Evolutionary conservation across 805 yeast genomes (phyloP).

Genomic region (Candida takata): DNA sequence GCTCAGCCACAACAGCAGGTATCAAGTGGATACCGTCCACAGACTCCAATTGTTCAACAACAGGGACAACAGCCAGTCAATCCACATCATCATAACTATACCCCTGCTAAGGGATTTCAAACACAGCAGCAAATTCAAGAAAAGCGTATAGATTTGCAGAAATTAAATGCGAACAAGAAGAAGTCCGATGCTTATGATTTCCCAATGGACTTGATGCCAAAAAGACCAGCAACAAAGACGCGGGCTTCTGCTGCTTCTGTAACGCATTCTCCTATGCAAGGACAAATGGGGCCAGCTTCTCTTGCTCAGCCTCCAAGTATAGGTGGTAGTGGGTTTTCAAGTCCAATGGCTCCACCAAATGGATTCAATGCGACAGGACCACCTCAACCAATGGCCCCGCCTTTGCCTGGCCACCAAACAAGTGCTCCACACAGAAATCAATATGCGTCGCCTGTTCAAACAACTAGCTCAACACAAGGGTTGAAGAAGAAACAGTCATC

Average conservation of each 20-base stretch:
- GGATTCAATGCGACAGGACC: not conserved
- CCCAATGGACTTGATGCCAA: constrained; percentile 48
- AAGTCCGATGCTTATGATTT: constrained; percentile 76
- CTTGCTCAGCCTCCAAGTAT: constrained; percentile 1
- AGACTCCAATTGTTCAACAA: not conserved
- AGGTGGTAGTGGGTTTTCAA: too few relatives aligned
- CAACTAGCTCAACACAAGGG: constrained; percentile 2
- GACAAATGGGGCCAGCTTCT: not conserved
- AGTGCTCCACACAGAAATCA: not conserved
- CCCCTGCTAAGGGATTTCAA: constrained; percentile 2
- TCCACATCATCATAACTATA: constrained; percentile 1
- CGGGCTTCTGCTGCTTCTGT: not conserved
- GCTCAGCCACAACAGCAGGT: constrained; percentile 1
- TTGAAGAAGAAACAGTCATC: constrained; percentile 30
- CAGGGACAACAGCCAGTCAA: not conserved
- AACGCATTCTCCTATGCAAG: not conserved
- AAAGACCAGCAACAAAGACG: constrained; percentile 12
- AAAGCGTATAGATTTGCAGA: constrained; percentile 20
- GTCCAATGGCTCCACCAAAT: too few relatives aligned
- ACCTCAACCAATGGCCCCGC: not conserved
- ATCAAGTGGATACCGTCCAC: constrained; percentile 1
- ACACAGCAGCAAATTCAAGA: constrained; percentile 5
- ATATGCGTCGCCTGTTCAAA: not conserved
- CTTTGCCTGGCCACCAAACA: not conserved
- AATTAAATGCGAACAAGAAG: constrained; percentile 41